A percentile compares a stretch with the other conserved stretches of the same genome.
These are phyloP conservation scores for Dalechampia spathulata DNA, from an alignment of 441 rosid genomes.

Conservation along the genomic window DNA sequence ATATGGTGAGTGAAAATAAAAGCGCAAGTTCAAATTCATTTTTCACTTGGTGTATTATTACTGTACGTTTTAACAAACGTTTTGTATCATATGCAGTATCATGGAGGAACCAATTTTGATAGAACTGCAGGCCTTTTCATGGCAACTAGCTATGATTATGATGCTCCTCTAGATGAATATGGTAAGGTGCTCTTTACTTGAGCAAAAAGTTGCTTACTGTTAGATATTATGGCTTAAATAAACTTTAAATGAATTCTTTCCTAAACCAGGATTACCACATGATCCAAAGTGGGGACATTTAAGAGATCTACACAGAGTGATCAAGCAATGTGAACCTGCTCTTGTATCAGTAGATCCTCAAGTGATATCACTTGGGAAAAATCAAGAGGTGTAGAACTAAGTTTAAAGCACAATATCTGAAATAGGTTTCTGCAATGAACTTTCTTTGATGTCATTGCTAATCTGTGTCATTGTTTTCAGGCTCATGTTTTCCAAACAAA, in stretches of 20 bases:
- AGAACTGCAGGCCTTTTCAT: slow-evolving; percentile 95
- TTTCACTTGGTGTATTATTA: too few relatives aligned
- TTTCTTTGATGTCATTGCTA: background rate
- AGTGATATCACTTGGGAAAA: slow-evolving; percentile 57
- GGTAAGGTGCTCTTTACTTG: slow-evolving; percentile 36
- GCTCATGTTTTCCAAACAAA: slow-evolving; percentile 79
- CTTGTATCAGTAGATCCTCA: slow-evolving; percentile 61
- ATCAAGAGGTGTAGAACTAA: slow-evolving; percentile 59
- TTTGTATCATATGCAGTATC: slow-evolving; percentile 44
- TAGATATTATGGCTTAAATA: too few relatives aligned
- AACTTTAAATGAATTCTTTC: too few relatives aligned
- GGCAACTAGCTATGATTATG: slow-evolving; percentile 93
- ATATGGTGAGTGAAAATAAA: slow-evolving; percentile 62
- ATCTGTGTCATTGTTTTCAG: slow-evolving; percentile 26
- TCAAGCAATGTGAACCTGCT: slow-evolving; percentile 83
- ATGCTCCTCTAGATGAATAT: slow-evolving; percentile 90
- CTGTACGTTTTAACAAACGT: background rate
- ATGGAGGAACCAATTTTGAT: slow-evolving; percentile 97
- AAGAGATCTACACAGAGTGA: slow-evolving; percentile 86
- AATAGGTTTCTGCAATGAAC: background rate
- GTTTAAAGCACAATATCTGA: background rate
- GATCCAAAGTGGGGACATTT: slow-evolving; percentile 95
- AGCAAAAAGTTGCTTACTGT: too few relatives aligned
- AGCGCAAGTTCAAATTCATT: background rate
- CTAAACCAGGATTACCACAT: slow-evolving; percentile 55